Percentiles rank a stretch among this genome's conserved stretches.
These are phyloP conservation scores for Blumeriella jaapii DNA, from an alignment of 2,329 filamentous ascomycete genomes.

Conservation along the genomic window DNA sequence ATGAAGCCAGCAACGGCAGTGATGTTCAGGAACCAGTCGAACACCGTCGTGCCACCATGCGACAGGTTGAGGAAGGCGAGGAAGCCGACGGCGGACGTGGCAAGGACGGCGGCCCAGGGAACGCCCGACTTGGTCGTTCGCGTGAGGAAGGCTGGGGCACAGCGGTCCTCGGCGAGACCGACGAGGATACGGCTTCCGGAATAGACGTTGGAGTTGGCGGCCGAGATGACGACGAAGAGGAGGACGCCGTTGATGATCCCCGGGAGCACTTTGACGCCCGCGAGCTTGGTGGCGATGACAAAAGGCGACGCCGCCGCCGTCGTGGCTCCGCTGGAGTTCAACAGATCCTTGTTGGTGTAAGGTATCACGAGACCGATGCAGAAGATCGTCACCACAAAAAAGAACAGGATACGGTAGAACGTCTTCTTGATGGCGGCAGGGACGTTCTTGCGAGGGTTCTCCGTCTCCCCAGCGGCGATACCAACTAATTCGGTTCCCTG, in stretches of 20 bases:
- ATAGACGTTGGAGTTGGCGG: slow-evolving; percentile 68
- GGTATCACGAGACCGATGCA: slow-evolving; percentile 64
- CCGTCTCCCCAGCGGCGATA: slow-evolving; percentile 67
- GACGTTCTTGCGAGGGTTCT: slow-evolving; percentile 60
- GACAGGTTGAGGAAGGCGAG: slow-evolving; percentile 59
- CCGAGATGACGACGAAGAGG: slow-evolving; percentile 66
- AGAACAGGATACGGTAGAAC: slow-evolving; percentile 61
- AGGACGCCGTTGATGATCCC: slow-evolving; percentile 69
- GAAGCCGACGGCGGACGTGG: slow-evolving; percentile 46
- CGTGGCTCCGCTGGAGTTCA: slow-evolving; percentile 32
- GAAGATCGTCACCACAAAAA: slow-evolving; percentile 55
- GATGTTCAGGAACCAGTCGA: slow-evolving; percentile 64
- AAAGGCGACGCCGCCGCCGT: slow-evolving; percentile 52
- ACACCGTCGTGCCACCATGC: slow-evolving; percentile 45
- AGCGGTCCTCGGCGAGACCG: slow-evolving; percentile 51
- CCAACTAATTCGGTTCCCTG: slow-evolving; percentile 67
- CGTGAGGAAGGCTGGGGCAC: slow-evolving; percentile 48
- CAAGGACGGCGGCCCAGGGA: slow-evolving; percentile 47
- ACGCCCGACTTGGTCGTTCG: slow-evolving; percentile 50
- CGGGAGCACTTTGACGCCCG: slow-evolving; percentile 51
- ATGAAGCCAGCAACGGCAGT: slow-evolving; percentile 59
- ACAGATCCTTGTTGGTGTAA: slow-evolving; percentile 43
- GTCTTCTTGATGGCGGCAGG: slow-evolving; percentile 63
- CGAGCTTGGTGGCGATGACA: slow-evolving; percentile 47
- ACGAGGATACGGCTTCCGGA: slow-evolving; percentile 58